Conservation (phyloP, 2,329 filamentous ascomycete genomes). For the Aspergillus spinulosporus region DNA sequence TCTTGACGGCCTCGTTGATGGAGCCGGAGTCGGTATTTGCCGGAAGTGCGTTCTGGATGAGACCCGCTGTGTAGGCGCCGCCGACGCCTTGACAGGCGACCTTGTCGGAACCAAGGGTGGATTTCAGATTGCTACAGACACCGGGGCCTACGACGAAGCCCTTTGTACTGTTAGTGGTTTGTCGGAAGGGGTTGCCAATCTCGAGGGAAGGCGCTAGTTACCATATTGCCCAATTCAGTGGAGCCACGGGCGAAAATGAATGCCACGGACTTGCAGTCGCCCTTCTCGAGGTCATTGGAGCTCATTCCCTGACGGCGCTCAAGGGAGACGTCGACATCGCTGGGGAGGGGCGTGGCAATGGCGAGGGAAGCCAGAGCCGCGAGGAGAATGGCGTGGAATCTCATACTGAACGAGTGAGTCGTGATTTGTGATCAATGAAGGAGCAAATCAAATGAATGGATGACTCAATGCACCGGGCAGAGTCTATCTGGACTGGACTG, state of each 20-base stretch:
- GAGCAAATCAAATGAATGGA: neutral
- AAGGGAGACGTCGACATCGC: slow-evolving; percentile 5
- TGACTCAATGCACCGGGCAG: neutral
- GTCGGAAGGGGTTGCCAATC: neutral
- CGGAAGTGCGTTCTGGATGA: slow-evolving; percentile 42
- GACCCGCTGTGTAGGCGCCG: slow-evolving; percentile 41
- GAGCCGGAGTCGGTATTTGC: slow-evolving; percentile 36
- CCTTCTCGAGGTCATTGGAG: slow-evolving; percentile 40
- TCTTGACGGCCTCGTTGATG: slow-evolving; percentile 44
- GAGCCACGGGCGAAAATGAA: slow-evolving; percentile 47
- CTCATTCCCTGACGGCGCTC: slow-evolving; percentile 20
- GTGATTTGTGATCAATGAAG: no score
- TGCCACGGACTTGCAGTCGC: slow-evolving; percentile 39
- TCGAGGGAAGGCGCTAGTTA: slow-evolving; percentile 17
- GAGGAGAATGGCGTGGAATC: slow-evolving; percentile 19
- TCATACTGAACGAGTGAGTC: slow-evolving; percentile 11
- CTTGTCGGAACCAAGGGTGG: slow-evolving; percentile 22
- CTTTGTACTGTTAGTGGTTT: slow-evolving; percentile 17
- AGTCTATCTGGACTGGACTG: neutral
- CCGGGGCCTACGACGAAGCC: slow-evolving; percentile 32
- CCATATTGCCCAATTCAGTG: slow-evolving; percentile 43
- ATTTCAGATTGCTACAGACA: slow-evolving; percentile 31
- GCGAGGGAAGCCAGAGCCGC: slow-evolving; percentile 18
- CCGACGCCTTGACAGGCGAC: slow-evolving; percentile 48
- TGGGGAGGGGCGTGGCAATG: slow-evolving; percentile 18